Evolutionary conservation across 2,329 filamentous ascomycete species (phyloP), one percentile per base, ranked within the genome.

Genomic region (Ophiostoma quercus): DNA sequence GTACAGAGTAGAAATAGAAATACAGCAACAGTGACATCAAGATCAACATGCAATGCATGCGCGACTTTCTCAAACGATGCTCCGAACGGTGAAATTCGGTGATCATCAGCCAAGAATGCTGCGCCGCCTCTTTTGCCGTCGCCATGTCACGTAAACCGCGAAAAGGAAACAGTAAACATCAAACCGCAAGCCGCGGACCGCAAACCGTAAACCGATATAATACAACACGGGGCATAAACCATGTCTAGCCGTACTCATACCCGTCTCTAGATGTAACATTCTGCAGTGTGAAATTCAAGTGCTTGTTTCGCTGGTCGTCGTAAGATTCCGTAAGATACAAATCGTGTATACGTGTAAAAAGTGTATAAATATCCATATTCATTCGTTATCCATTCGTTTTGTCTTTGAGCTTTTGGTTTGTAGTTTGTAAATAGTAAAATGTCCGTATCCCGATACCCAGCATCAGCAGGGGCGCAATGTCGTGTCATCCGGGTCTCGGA

Each of bases 361-460:
- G 43, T 47, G 43, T 47, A 47, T 47, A 47, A 57, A 57, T n/a
- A 57, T 57, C 51, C 63, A 66, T 41, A 66, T 43, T 14, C 37
- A 66, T 25, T 22, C 37, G 63, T 62, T 41, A 67, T 47, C 67
- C 62, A 37, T 68, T 51, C 34, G 47, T 22, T 41, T 66, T 37
- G 4, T 66, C 63, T 66, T 66, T 66, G 63, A 66, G 41, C 66
- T 67, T 67, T 51, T 67, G 66, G 34, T 57, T 57, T 57, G 51
- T 57, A 57, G 51, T 57, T 25, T 57, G 51, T 25, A 9, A 47
- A 43, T 25, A 41, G 63, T 43, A 41, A 19, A 66, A 66, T 66
- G 63, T 43, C 63, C 22, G 63, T 12, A 29, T 16, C 37, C 37
- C 63, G 63, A 37, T 12, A n/a, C n/a, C 19, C 16, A 43, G 63